Conservation (phyloP, 164 flowering plant genomes). For the Vitis labrusca region DNA sequence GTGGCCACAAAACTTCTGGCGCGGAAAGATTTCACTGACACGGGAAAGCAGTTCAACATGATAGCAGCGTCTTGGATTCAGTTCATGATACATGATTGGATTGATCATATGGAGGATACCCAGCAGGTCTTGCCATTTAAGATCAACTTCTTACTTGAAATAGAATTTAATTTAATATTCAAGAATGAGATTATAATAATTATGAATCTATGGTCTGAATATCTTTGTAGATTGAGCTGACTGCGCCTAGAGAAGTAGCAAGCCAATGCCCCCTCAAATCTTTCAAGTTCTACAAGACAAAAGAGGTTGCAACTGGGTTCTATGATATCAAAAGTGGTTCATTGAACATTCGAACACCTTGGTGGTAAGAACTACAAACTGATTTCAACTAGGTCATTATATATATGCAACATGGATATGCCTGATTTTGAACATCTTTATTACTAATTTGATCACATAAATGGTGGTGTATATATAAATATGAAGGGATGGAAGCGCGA, state of each 20-base stretch:
- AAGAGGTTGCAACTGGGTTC: conserved; percentile 21
- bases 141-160: too few species aligned
- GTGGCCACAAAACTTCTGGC: conserved; percentile 12
- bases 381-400: neutral
- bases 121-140: too few species aligned
- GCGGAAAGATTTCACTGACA: too few species aligned
- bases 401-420: too few species aligned
- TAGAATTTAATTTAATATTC: too few species aligned
- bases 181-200: too few species aligned
- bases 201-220: too few species aligned
- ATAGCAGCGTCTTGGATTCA: conserved; percentile 57
- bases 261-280: conserved; percentile 43
- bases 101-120: too few species aligned
- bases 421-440: too few species aligned
- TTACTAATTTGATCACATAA: neutral
- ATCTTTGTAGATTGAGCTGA: conserved; percentile 34
- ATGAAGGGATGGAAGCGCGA: conserved; percentile 57
- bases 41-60: conserved; percentile 42
- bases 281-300: conserved; percentile 38
- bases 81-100: conserved; percentile 51
- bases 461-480: neutral
- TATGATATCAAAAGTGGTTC: conserved; percentile 13
- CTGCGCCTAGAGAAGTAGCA: conserved; percentile 36
- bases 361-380: conserved; percentile 24
- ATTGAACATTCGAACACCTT: conserved; percentile 33